These are phyloP conservation scores for Przewalskia tangutica DNA, from an alignment of 257 asterid genomes.

Conservation along the genomic window DNA sequence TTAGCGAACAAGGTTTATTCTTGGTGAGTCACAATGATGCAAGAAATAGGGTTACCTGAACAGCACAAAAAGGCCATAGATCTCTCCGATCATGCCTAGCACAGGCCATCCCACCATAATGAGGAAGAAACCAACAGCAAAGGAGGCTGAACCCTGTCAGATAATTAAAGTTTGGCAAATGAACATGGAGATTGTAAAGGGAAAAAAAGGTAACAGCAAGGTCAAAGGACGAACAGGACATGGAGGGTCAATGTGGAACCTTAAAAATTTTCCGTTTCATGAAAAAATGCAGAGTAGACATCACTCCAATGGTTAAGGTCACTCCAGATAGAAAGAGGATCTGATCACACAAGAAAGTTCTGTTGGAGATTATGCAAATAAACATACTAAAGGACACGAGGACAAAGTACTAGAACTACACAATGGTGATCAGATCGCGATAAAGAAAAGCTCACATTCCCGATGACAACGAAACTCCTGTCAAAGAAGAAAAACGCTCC, in stretches of 20 bases:
- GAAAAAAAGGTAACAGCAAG: neutral
- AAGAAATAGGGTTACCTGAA: conserved; percentile 36
- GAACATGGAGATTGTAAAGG: neutral
- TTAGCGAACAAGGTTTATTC: neutral
- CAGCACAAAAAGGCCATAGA: conserved; percentile 68
- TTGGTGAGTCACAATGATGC: neutral
- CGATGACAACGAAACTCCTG: conserved; percentile 21
- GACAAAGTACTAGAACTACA: neutral
- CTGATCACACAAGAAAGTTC: conserved; percentile 10
- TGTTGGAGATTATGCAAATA: neutral
- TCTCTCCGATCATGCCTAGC: conserved; percentile 70
- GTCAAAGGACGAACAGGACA: neutral
- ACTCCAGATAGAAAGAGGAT: conserved; percentile 34
- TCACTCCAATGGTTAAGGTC: conserved; percentile 23
- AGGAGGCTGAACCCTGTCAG: conserved; percentile 55
- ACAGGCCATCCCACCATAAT: conserved; percentile 74
- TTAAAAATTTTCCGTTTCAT: conserved; percentile 23
- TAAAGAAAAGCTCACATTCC: conserved; percentile 25
- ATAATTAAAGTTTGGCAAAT: neutral
- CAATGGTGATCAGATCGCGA: neutral
- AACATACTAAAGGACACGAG: neutral
- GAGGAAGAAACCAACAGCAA: conserved; percentile 58
- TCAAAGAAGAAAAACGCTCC: conserved; percentile 29
- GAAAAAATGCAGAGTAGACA: conserved; percentile 22
- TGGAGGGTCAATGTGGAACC: conserved; percentile 3